These are phyloP conservation scores for Eucalyptus leucophloia DNA, from an alignment of 345 rosid genomes.

Conservation along the genomic window DNA sequence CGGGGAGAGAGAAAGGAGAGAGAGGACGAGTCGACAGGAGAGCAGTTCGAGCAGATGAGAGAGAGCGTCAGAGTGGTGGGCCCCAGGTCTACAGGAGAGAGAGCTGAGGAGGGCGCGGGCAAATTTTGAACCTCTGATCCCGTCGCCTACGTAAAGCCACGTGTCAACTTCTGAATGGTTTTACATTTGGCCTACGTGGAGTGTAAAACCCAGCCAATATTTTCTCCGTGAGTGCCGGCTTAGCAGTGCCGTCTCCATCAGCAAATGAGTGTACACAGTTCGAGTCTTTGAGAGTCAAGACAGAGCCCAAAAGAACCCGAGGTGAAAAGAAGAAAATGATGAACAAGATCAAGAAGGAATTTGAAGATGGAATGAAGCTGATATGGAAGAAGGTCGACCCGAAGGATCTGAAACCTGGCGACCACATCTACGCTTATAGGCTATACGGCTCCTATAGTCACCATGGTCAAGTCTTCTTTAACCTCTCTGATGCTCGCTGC, in stretches of 20 bases:
- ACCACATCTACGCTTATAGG: not conserved
- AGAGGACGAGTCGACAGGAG: no score
- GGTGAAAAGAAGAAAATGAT: not conserved
- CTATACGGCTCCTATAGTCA: not conserved
- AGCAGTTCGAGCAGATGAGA: no score
- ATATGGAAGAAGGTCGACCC: not conserved
- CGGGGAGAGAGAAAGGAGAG: no score
- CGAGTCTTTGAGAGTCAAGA: not conserved
- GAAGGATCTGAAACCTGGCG: not conserved
- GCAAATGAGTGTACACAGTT: not conserved
- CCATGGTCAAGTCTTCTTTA: not conserved
- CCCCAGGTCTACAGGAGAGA: no score
- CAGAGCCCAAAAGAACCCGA: not conserved
- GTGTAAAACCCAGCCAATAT: no score
- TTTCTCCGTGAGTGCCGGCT: no score
- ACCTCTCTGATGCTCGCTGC: not conserved
- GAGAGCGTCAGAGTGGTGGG: no score
- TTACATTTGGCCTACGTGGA: no score
- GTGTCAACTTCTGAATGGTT: no score
- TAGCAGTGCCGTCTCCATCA: not conserved
- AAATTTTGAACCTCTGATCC: no score
- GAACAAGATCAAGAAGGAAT: not conserved
- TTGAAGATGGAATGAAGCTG: constrained; percentile 1
- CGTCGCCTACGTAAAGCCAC: no score
- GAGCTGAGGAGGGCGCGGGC: no score